Conservation (phyloP, 805 yeast species). For the Candida oleophila region DNA sequence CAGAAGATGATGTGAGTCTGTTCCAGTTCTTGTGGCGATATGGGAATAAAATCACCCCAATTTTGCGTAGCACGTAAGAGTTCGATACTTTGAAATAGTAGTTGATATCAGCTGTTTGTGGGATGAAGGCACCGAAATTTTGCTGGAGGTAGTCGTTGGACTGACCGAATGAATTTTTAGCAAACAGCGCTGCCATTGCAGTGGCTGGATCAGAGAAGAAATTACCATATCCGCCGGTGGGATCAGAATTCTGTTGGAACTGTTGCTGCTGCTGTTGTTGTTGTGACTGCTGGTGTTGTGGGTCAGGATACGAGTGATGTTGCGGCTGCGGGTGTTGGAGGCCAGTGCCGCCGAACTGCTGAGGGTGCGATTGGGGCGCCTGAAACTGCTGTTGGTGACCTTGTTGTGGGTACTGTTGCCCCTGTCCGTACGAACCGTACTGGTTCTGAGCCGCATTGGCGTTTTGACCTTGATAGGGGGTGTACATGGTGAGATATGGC, state of each 20-base stretch:
- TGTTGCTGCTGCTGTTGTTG: conserved; percentile 15
- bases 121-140: conserved; percentile 55
- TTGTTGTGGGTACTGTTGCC: conserved; percentile 15
- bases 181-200: conserved; percentile 83
- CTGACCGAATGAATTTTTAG: conserved; percentile 78
- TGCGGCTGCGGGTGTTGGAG: conserved; percentile 47
- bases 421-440: background rate
- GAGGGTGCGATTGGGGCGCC: conserved; percentile 14
- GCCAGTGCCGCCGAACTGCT: conserved; percentile 28
- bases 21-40: conserved; percentile 84
- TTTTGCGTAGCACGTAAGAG: conserved; percentile 73
- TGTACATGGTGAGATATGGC: conserved; percentile 4
- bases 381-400: conserved; percentile 16
- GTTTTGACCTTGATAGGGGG: conserved; percentile 4
- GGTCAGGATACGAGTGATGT: conserved; percentile 20
- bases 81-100: conserved; percentile 92
- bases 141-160: conserved; percentile 79
- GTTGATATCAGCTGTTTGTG: conserved; percentile 57
- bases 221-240: conserved; percentile 21
- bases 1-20: conserved; percentile 38
- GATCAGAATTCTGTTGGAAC: conserved; percentile 7
- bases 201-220: conserved; percentile 78
- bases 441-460: background rate
- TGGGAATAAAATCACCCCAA: conserved; percentile 77
- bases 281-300: conserved; percentile 12